A percentile compares a stretch with the other conserved stretches of the same genome.
Conservation (phyloP, 2,329 filamentous ascomycete species). For the Emydomyces testavorans region DNA sequence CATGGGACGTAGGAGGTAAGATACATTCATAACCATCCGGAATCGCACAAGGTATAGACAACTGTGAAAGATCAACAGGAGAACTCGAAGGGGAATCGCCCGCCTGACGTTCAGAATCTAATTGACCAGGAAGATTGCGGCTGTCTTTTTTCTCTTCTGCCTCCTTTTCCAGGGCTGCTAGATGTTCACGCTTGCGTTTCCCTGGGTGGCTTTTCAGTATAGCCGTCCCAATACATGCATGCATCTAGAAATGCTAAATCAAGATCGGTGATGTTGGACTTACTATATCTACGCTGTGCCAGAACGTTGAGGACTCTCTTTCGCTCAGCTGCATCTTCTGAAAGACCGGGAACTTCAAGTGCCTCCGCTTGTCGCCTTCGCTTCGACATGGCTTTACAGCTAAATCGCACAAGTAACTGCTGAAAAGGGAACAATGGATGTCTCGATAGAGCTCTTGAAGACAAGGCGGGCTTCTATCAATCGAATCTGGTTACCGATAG, state of each 20-base stretch:
- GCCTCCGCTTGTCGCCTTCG: conserved; percentile 17
- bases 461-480: too few species aligned
- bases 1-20: conserved; percentile 3
- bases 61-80: neutral
- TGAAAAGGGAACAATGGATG: too few species aligned
- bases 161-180: conserved; percentile 21
- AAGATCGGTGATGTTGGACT: conserved; percentile 10
- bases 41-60: neutral
- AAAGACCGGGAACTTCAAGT: conserved; percentile 39
- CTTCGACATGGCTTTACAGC: conserved; percentile 5
- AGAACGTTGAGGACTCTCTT: conserved; percentile 45
- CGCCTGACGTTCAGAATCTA: neutral
- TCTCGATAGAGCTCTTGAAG: too few species aligned
- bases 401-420: neutral
- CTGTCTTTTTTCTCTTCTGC: conserved; percentile 4
- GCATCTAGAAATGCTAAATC: neutral
- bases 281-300: conserved; percentile 44
- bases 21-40: neutral
- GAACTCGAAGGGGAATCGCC: neutral
- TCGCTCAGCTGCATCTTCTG: conserved; percentile 42
- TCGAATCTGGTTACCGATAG: too few species aligned
- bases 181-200: conserved; percentile 21
- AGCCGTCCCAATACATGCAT: neutral
- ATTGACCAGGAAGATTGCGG: neutral
- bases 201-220: conserved; percentile 11